Evolutionary conservation across 495 filamentous ascomycete genomes (phyloP).

Genomic region (Cudoniella acicularis): DNA sequence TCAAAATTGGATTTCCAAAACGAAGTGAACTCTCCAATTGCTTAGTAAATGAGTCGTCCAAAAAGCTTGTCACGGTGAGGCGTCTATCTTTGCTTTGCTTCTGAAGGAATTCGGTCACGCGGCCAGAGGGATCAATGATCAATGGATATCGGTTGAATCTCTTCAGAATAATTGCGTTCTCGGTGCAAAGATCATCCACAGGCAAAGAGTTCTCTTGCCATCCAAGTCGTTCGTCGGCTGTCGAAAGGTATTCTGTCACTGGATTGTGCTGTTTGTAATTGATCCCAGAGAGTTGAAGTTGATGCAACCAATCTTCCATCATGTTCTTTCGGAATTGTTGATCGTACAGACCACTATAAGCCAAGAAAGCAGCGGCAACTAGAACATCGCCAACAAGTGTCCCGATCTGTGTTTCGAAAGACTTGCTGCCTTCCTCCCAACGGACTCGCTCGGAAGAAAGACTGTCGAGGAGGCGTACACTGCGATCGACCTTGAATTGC

Average conservation of each 20-base stretch:
- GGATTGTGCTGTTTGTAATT: slow-evolving; percentile 90
- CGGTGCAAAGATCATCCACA: slow-evolving; percentile 98
- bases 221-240: slow-evolving; percentile 86
- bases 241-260: slow-evolving; percentile 93
- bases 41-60: slow-evolving; percentile 97
- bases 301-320: slow-evolving; percentile 95
- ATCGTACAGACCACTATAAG: slow-evolving; percentile 97
- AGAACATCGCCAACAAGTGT: slow-evolving; percentile 95
- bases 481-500: slow-evolving; percentile 96
- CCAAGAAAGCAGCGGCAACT: slow-evolving; percentile 91
- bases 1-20: slow-evolving; percentile 97
- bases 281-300: slow-evolving; percentile 85
- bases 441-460: slow-evolving; percentile 86
- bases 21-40: slow-evolving; percentile 93
- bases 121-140: slow-evolving; percentile 95
- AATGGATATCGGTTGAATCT: slow-evolving; percentile 97
- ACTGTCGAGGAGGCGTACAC: slow-evolving; percentile 89
- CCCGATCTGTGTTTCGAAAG: slow-evolving; percentile 95
- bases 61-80: slow-evolving; percentile 94
- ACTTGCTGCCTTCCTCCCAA: slow-evolving; percentile 96
- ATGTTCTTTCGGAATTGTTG: slow-evolving; percentile 96
- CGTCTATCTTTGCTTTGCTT: slow-evolving; percentile 89
- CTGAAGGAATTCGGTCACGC: slow-evolving; percentile 90
- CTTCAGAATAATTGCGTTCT: slow-evolving; percentile 96
- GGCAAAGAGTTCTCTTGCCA: slow-evolving; percentile 96